Evolutionary conservation across 2,329 filamentous ascomycete species (phyloP), one percentile per base, ranked within the genome.

Genomic region (Colletotrichum musae): DNA sequence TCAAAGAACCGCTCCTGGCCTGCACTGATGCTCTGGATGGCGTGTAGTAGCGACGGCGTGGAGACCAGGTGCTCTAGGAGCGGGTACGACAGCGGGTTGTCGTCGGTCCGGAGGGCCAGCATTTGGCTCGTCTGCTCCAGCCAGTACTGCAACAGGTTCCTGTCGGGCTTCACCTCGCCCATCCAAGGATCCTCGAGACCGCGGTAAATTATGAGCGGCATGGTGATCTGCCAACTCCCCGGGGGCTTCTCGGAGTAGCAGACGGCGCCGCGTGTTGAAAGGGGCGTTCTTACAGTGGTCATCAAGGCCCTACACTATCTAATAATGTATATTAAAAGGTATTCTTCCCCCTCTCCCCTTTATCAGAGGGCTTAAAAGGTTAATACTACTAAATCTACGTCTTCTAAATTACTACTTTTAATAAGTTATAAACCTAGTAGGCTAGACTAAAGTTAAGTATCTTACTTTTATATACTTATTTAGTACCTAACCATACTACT

Each of bases 91-190:
- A 57, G 53, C 21, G 36, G 36, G 36, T 57, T 57, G 32, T 57
- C 36, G 36, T 57, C 36, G 15, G 13, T 12, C 3, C 32, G 24
- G 0, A 57, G 5, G 9, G 36, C 41, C 53, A 57, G 43, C 53
- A 57, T 57, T 15, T 18, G 53, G 1, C 53, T 57, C 12, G 53
- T 57, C 2, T 57, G 39, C 5, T n/a, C 53, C 53, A 57, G 18
- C 53, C 36, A 57, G 36, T 43, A 57, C 12, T 43, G 36, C 15
- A 57, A 16, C 6, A 43, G 21, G 12, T 12, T 57, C 26, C 41
- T 43, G 32, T 57, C 1, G 6, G 53, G 36, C 15, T 21, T 21
- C 6, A 43, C 53, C 21, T n/a, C 53, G 36, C 53, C 36, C 10
- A 18, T 21, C 53, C 53, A 57, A 12, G 53, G 53, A 6, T 57